These are phyloP conservation scores for Beta lomatogona DNA, from an alignment of 179 eudicot species.

Conservation along the genomic window DNA sequence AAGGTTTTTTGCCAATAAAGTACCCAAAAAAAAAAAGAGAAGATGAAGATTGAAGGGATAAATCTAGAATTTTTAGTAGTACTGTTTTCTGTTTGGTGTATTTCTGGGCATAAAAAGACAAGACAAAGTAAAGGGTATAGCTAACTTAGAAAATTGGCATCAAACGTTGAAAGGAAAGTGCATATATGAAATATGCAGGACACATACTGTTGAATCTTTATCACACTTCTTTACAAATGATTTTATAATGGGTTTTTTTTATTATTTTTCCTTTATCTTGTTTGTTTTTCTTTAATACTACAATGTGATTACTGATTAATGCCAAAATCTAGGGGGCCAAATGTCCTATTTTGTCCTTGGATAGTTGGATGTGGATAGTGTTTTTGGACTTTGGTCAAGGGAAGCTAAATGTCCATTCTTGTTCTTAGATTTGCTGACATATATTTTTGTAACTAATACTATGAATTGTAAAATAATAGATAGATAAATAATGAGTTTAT, in stretches of 20 bases:
- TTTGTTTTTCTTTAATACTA: neutral
- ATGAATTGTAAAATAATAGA: too few species aligned
- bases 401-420: neutral
- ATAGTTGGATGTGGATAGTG: neutral
- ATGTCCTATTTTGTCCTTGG: conserved; percentile 5
- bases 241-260: neutral
- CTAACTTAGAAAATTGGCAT: conserved; percentile 24
- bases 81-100: neutral
- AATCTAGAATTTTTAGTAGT: neutral
- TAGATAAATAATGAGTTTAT: too few species aligned
- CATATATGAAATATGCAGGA: neutral
- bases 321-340: conserved; percentile 12
- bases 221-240: neutral
- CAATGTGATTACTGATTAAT: neutral
- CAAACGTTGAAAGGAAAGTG: conserved; percentile 11
- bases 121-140: neutral
- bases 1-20: neutral
- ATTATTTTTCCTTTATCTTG: neutral
- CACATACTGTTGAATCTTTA: conserved; percentile 17
- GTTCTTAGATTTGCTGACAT: conserved; percentile 9
- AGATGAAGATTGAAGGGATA: neutral
- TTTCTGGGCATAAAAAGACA: conserved; percentile 10
- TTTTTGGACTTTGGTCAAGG: neutral
- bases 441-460: neutral
- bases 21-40: conserved; percentile 3